Conservation (phyloP, 495 filamentous ascomycete species). For the Chaetomium cochliodes region DNA sequence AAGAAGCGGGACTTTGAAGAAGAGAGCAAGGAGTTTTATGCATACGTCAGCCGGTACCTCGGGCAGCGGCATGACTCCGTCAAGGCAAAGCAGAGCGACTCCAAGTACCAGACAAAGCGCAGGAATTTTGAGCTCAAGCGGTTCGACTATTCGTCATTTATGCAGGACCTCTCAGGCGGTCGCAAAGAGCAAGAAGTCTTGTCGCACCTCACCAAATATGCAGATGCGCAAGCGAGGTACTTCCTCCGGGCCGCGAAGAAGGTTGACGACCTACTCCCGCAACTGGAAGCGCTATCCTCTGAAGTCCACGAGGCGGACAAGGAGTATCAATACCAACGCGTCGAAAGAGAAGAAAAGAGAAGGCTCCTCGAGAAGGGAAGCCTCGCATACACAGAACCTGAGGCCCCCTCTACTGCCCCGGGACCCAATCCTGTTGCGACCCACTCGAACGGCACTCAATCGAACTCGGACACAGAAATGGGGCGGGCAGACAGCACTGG, state of each 20-base stretch:
- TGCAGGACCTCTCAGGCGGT: conserved; percentile 96
- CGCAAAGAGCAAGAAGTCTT: conserved; percentile 97
- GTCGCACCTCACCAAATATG: conserved; percentile 92
- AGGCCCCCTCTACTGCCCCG: conserved; percentile 37
- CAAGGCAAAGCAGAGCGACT: conserved; percentile 97
- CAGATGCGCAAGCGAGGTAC: conserved; percentile 80
- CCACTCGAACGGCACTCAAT: conserved; percentile 42
- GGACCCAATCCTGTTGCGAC: conserved; percentile 28
- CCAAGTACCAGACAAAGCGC: conserved; percentile 92
- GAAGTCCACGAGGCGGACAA: conserved; percentile 92
- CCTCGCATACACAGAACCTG: conserved; percentile 76
- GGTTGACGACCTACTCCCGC: conserved; percentile 82
- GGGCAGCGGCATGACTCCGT: conserved; percentile 92
- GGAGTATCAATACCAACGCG: conserved; percentile 89
- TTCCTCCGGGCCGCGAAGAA: conserved; percentile 82
- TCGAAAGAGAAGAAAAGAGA: conserved; percentile 91
- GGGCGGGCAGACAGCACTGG: conserved; percentile 70
- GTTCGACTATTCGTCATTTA: conserved; percentile 98
- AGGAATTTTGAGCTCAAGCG: conserved; percentile 93
- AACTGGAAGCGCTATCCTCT: conserved; percentile 84
- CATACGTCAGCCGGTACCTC: conserved; percentile 88
- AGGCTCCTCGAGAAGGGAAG: conserved; percentile 85
- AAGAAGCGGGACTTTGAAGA: conserved; percentile 99
- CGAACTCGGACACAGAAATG: conserved; percentile 62
- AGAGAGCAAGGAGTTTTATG: conserved; percentile 96